Base-by-base conservation (phyloP, 1,284 basidiomycete species). In the Fomitopsis palustris region DNA sequence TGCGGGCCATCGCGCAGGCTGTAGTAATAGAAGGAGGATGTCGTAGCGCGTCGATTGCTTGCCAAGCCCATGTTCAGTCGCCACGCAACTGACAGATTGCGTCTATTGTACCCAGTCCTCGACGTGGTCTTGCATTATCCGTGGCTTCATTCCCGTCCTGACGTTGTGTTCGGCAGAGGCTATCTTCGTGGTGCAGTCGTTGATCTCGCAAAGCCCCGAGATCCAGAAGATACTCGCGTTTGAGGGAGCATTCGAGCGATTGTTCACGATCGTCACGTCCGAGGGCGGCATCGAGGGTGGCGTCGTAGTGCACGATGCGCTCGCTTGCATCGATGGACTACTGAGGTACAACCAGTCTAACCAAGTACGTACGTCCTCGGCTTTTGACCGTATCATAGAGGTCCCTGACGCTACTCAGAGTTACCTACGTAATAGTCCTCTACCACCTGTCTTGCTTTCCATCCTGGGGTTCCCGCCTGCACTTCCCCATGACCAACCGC, bases 171-270 rank as follows among this genome's bases (percentile, higher is more conserved):
- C 52, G 52, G 56, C 74, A 92, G 92, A 94, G 81, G 87, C 86
- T 6, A 85, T 98, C 37, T 81, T 89, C 14, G 85, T 96, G 71
- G 81, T 96, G 35, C 92, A 96, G 58, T 81, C 87, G 4, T 79
- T 99, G 41, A 86, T 92, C 43, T 85, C 86, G 1, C 90, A 94
- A 65, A 98, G 92, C 68, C 86, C 93, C 35, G 95, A 98, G 71
- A 92, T 99, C 53, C 96, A 98, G 72, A 99, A 98, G 76, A 88
- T 98, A 23, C 86, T 98, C 43, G 95, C 96, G 0, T 99, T 99
- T 70, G 95, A 96, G 67, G 96, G 97, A 31, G 93, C 92, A 0
- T 98, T 99, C 70, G 96, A 99, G 77, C 94, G 92, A 70, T 82
- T 98, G 33, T 95, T 99, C 75, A 89, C 90, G 61, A 95, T 95